These are phyloP conservation scores for Penicillium dipodomyicola DNA, from an alignment of 495 filamentous ascomycete genomes.

Conservation along the genomic window DNA sequence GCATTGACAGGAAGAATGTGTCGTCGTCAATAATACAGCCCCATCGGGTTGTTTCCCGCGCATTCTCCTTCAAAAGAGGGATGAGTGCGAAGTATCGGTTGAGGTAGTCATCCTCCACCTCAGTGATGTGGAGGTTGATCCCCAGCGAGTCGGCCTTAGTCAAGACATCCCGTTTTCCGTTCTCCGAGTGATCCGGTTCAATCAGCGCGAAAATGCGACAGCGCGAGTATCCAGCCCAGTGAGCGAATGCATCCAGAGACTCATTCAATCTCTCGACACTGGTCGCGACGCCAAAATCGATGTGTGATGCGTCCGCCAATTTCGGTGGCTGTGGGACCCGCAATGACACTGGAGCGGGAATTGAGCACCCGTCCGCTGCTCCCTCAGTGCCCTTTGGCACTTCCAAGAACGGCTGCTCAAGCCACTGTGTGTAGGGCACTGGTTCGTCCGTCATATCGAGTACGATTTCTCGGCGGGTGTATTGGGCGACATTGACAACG, in stretches of 20 bases:
- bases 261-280: conserved; percentile 53
- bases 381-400: conserved; percentile 7
- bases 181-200: conserved; percentile 42
- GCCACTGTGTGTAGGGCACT: conserved; percentile 32
- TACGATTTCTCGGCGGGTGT: conserved; percentile 45
- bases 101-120: conserved; percentile 47
- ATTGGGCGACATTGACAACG: conserved; percentile 35
- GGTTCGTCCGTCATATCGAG: conserved; percentile 29
- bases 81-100: conserved; percentile 62
- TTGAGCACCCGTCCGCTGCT: conserved; percentile 36
- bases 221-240: conserved; percentile 59
- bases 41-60: conserved; percentile 55
- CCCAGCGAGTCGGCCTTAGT: conserved; percentile 42
- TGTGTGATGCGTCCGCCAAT: conserved; percentile 47
- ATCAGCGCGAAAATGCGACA: conserved; percentile 56
- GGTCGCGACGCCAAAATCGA: conserved; percentile 63
- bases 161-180: conserved; percentile 25
- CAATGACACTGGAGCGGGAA: conserved; percentile 34
- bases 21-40: conserved; percentile 67
- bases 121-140: conserved; percentile 53
- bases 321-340: conserved; percentile 33
- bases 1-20: conserved; percentile 61
- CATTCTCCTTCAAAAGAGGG: conserved; percentile 45
- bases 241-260: conserved; percentile 54
- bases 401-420: conserved; percentile 38